Evolutionary conservation across 192 early-diverging fungal genomes (phyloP).

Genomic region (Podochytrium sp.): DNA sequence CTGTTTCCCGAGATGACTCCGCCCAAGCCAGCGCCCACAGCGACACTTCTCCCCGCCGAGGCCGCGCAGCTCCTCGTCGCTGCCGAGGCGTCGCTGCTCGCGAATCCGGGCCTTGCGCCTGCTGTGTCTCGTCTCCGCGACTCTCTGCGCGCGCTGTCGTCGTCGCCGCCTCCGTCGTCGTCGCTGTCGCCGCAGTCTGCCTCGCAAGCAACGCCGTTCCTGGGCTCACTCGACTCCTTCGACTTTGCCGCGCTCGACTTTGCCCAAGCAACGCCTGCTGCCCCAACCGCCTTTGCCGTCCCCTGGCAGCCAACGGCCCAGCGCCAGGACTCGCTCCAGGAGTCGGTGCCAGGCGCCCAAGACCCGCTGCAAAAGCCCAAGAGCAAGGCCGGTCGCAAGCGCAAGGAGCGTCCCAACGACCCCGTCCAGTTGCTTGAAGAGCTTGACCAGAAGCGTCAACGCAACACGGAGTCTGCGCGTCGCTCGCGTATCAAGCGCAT

Average conservation of each 20-base stretch:
- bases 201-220: background rate
- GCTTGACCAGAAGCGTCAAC: conserved; percentile 51
- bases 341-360: background rate
- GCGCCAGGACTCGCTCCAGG: background rate
- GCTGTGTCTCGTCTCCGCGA: conserved; percentile 33
- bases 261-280: background rate
- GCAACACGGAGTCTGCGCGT: conserved; percentile 92
- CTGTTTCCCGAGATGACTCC: conserved; percentile 3
- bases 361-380: conserved; percentile 19
- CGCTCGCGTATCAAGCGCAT: conserved; percentile 85
- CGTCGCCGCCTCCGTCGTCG: background rate
- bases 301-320: background rate
- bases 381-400: conserved; percentile 46
- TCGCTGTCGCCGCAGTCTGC: background rate
- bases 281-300: background rate
- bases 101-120: conserved; percentile 30
- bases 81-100: conserved; percentile 7
- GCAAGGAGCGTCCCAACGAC: conserved; percentile 47
- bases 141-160: background rate
- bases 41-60: background rate
- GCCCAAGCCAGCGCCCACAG: background rate
- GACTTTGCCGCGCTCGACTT: conserved; percentile 1
- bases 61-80: conserved; percentile 16
- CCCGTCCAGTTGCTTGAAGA: conserved; percentile 40
- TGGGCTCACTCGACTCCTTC: conserved; percentile 4